Conservation (phyloP, 768 basidiomycete genomes). For the Suillus decipiens region DNA sequence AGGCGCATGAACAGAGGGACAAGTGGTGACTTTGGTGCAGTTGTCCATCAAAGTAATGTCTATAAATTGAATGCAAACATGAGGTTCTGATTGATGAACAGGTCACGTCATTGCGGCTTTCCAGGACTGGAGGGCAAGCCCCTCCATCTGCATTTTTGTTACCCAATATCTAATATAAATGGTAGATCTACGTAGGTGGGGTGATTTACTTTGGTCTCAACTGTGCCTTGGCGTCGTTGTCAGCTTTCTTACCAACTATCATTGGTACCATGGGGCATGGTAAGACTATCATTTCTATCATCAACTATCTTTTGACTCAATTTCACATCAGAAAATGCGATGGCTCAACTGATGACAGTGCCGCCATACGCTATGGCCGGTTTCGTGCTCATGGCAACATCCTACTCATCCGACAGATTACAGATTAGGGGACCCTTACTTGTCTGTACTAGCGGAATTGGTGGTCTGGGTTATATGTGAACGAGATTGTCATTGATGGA, state of each 20-base stretch:
- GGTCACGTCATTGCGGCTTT: conserved; percentile 47
- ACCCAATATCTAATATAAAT: conserved; percentile 13
- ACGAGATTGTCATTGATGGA: neutral
- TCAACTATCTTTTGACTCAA: neutral
- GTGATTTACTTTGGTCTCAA: conserved; percentile 51
- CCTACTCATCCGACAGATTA: conserved; percentile 45
- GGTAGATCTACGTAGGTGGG: conserved; percentile 46
- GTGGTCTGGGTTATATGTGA: conserved; percentile 46
- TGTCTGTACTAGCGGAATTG: conserved; percentile 30
- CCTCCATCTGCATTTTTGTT: neutral
- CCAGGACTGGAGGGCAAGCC: conserved; percentile 44
- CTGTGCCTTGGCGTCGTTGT: conserved; percentile 49
- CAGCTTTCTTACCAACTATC: conserved; percentile 58
- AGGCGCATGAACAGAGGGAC: conserved; percentile 43
- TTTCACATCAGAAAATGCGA: conserved; percentile 35
- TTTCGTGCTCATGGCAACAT: conserved; percentile 35
- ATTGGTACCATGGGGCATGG: conserved; percentile 51
- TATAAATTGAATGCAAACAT: neutral
- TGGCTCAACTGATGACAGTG: conserved; percentile 52
- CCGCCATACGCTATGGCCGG: conserved; percentile 53
- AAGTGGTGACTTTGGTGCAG: conserved; percentile 42
- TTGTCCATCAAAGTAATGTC: conserved; percentile 40
- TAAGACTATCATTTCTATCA: conserved; percentile 22
- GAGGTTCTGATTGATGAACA: conserved; percentile 19
- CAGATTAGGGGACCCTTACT: conserved; percentile 44